Percentiles rank a stretch among this genome's conserved stretches.
These are phyloP conservation scores for Candida ulmi DNA, from an alignment of 805 yeast genomes.

Conservation along the genomic window DNA sequence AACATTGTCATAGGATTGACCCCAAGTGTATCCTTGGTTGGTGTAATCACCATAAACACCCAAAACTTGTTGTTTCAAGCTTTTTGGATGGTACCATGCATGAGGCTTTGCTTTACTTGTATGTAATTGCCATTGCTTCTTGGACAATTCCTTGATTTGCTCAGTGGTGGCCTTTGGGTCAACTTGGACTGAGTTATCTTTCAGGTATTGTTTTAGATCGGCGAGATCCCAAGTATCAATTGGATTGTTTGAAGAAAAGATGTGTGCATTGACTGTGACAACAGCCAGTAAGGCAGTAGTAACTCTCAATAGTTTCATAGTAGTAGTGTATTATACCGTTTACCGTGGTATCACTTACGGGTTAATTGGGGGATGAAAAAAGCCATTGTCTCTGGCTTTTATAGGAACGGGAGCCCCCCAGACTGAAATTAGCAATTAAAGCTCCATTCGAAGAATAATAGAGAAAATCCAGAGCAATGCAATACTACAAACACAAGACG, in stretches of 20 bases:
- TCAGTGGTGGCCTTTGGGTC: slow-evolving; percentile 18
- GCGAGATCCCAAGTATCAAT: slow-evolving; percentile 26
- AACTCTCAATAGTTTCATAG: slow-evolving; percentile 9
- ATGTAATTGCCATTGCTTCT: slow-evolving; percentile 21
- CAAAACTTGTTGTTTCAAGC: slow-evolving; percentile 13
- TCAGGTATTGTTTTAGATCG: slow-evolving; percentile 29
- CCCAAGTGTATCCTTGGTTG: too few species aligned
- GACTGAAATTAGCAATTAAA: background rate
- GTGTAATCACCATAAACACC: slow-evolving; percentile 4
- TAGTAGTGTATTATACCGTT: too few species aligned
- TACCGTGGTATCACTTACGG: too few species aligned
- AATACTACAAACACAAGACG: too few species aligned
- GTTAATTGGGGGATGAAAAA: background rate
- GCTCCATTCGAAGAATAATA: too few species aligned
- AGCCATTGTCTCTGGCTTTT: too few species aligned
- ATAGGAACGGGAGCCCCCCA: background rate
- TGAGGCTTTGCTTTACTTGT: background rate
- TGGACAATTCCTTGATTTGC: slow-evolving; percentile 25
- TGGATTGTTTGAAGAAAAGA: slow-evolving; percentile 7
- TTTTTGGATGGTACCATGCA: slow-evolving; percentile 11
- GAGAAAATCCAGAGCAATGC: too few species aligned
- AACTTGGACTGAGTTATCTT: slow-evolving; percentile 24
- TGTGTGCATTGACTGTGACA: slow-evolving; percentile 5
- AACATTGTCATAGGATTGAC: slow-evolving; percentile 16
- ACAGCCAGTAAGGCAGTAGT: slow-evolving; percentile 11